A percentile compares a stretch with the other conserved stretches of the same genome.
Evolutionary conservation across 495 filamentous ascomycete species (phyloP).

Genomic region (Penicillium fimorum): DNA sequence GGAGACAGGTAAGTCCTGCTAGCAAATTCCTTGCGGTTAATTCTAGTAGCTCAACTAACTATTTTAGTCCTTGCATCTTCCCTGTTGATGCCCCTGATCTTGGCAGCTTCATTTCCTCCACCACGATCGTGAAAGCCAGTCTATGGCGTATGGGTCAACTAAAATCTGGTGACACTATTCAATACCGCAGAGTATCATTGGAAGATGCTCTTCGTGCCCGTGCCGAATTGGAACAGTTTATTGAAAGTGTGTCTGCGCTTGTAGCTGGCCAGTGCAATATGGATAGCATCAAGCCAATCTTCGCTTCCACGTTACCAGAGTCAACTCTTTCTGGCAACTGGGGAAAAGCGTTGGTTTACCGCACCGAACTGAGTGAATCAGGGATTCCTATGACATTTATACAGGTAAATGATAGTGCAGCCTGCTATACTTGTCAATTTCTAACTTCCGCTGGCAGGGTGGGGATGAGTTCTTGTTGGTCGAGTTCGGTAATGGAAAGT

Average conservation of each 20-base stretch:
- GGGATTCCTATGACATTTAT: slow-evolving; percentile 45
- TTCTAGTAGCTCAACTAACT: background rate
- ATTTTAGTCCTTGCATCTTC: slow-evolving; percentile 41
- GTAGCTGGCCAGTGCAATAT: background rate
- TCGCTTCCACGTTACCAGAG: background rate
- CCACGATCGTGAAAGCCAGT: slow-evolving; percentile 54
- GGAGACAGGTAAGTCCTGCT: slow-evolving; percentile 51
- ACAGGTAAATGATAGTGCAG: slow-evolving; percentile 31
- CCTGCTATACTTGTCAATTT: background rate
- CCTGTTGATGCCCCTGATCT: slow-evolving; percentile 58
- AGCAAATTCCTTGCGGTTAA: background rate
- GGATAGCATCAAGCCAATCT: background rate
- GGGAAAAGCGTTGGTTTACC: background rate
- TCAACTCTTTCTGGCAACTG: background rate
- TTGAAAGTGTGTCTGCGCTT: background rate
- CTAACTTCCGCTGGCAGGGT: slow-evolving; percentile 29
- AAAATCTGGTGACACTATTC: slow-evolving; percentile 55
- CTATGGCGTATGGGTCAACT: slow-evolving; percentile 61
- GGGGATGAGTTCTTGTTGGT: slow-evolving; percentile 55
- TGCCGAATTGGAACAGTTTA: slow-evolving; percentile 35
- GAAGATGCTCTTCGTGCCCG: slow-evolving; percentile 43
- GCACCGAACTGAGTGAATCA: background rate
- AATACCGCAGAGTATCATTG: slow-evolving; percentile 44
- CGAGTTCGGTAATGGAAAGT: slow-evolving; percentile 51
- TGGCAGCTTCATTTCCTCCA: slow-evolving; percentile 56